Evolutionary conservation across 108 stramenopile genomes (phyloP).

Genomic region (Skeletonema grethae): DNA sequence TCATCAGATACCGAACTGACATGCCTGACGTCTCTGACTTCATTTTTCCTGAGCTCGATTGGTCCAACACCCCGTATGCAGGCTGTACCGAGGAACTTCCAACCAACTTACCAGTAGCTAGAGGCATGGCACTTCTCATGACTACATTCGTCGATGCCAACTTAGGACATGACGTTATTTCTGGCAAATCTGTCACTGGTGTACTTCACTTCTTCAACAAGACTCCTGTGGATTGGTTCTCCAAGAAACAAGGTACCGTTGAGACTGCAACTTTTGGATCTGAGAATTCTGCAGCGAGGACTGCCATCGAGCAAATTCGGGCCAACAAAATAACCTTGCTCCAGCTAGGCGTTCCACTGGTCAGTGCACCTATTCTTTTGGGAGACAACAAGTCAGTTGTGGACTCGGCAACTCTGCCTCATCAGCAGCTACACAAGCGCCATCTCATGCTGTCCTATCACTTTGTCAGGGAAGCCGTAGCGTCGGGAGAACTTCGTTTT

Average conservation of each 20-base stretch:
- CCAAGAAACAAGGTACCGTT: conserved; percentile 22
- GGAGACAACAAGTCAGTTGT: conserved; percentile 10
- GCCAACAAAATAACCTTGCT: neutral
- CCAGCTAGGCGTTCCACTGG: neutral
- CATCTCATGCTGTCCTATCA: conserved; percentile 29
- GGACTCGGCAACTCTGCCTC: neutral
- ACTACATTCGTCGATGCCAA: conserved; percentile 44
- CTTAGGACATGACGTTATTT: conserved; percentile 11
- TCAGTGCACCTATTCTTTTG: neutral
- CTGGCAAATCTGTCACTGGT: conserved; percentile 9
- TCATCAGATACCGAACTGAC: conserved; percentile 17
- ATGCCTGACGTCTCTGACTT: conserved; percentile 13
- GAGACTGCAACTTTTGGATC: conserved; percentile 37
- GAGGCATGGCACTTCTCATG: conserved; percentile 17
- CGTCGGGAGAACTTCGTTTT: conserved; percentile 8
- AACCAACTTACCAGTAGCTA: neutral
- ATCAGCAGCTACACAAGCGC: conserved; percentile 17
- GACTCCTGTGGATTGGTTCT: conserved; percentile 12
- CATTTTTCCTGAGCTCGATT: neutral
- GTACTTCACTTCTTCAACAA: conserved; percentile 11
- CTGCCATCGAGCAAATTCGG: conserved; percentile 18
- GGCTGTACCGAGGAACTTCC: neutral
- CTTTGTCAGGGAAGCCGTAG: conserved; percentile 29
- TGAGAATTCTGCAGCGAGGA: conserved; percentile 8
- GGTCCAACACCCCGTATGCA: neutral